phyloP scores from a whole-genome alignment of 2,329 filamentous ascomycete species.

The Leptosphaerulina australis region DNA sequence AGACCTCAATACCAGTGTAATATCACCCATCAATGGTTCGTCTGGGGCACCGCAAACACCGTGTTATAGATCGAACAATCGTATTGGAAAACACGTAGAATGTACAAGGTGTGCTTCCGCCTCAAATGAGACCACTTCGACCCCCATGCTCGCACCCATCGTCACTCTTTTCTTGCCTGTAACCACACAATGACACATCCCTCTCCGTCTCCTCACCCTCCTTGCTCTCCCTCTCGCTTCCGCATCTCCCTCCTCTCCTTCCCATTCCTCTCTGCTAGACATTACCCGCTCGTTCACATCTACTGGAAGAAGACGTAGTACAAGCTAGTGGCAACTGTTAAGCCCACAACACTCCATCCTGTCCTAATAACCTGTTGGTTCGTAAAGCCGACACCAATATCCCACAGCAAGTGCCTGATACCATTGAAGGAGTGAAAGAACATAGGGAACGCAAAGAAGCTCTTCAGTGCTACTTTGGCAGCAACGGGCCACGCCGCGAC shows the following conservation, averaged over 20 bases:
- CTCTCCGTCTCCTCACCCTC: neutral
- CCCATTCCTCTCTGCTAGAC: neutral
- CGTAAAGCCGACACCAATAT: constrained; percentile 65
- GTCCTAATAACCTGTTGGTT: constrained; percentile 69
- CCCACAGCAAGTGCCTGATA: constrained; percentile 74
- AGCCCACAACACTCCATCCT: constrained; percentile 67
- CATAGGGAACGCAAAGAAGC: constrained; percentile 66
- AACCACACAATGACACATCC: neutral
- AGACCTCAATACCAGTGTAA: neutral
- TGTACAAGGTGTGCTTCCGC: constrained; percentile 14
- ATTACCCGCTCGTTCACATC: neutral
- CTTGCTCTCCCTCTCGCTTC: constrained; percentile 12
- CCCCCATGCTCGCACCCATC: neutral
- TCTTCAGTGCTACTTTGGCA: constrained; percentile 66
- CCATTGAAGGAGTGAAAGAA: constrained; percentile 72
- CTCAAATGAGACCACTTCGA: neutral
- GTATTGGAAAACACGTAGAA: constrained; percentile 19
- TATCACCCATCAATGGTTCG: neutral
- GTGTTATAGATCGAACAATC: constrained; percentile 6
- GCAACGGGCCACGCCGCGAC: constrained; percentile 67
- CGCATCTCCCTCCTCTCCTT: neutral
- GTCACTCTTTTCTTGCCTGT: neutral
- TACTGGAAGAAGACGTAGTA: constrained; percentile 42
- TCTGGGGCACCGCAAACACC: neutral
- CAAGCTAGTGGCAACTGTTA: constrained; percentile 54